phyloP scores from a whole-genome alignment of 169 alveolate species.

The Plasmodium coatneyi region DNA sequence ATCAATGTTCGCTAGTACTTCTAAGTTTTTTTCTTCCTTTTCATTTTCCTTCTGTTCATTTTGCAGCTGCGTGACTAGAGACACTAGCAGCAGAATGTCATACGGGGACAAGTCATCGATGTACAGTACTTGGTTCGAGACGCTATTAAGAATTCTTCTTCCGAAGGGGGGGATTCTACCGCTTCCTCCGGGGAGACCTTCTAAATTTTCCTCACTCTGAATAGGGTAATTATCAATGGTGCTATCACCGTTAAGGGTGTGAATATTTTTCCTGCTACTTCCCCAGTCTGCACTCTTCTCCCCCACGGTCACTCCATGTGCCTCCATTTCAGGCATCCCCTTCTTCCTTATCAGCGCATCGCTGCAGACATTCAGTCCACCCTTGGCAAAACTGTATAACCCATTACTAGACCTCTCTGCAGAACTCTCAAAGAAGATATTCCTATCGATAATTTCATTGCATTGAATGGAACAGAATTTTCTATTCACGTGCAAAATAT shows the following conservation, averaged over 20 bases:
- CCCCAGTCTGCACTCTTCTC: neutral
- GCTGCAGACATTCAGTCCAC: neutral
- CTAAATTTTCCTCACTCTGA: neutral
- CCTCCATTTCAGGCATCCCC: neutral
- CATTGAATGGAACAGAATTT: constrained; percentile 54
- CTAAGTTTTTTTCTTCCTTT: constrained; percentile 71
- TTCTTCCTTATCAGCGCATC: constrained; percentile 16
- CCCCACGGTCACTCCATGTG: neutral
- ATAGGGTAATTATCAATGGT: neutral
- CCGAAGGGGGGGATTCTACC: constrained; percentile 11
- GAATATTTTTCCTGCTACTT: neutral
- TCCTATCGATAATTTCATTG: constrained; percentile 2
- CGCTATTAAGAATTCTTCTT: constrained; percentile 24
- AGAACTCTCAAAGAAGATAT: constrained; percentile 3
- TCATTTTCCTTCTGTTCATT: constrained; percentile 70
- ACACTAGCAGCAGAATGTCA: constrained; percentile 41
- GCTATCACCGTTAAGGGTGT: neutral
- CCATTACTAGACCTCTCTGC: neutral
- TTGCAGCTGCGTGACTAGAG: constrained; percentile 49
- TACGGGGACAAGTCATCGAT: constrained; percentile 50
- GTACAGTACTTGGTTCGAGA: constrained; percentile 59
- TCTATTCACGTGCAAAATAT: constrained; percentile 45
- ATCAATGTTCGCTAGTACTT: constrained; percentile 35
- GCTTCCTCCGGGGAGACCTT: neutral
- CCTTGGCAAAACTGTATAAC: neutral